phyloP scores from a whole-genome alignment of 2,329 filamentous ascomycete species.

The Microdochium trichocladiopsis region DNA sequence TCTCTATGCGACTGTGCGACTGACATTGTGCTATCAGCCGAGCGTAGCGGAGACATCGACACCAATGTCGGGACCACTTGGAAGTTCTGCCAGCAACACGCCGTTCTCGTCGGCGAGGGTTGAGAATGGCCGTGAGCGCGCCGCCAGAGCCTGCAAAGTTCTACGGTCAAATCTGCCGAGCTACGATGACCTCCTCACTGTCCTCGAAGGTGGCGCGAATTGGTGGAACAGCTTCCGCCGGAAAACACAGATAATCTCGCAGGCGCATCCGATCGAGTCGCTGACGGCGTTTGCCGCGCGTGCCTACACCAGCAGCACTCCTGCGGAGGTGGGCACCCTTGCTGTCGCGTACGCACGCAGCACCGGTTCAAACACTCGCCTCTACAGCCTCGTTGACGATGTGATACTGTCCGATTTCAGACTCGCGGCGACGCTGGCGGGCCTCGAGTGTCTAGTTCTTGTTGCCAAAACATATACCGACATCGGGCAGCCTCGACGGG shows the following conservation, averaged over 20 bases:
- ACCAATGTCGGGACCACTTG: background rate
- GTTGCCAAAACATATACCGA: slow-evolving; percentile 34
- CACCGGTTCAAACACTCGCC: slow-evolving; percentile 21
- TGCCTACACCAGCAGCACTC: slow-evolving; percentile 24
- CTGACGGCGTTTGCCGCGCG: slow-evolving; percentile 26
- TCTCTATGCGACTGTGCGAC: background rate
- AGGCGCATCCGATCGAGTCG: slow-evolving; percentile 14
- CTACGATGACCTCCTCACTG: slow-evolving; percentile 9
- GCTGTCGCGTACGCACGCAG: slow-evolving; percentile 26
- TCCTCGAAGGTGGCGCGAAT: background rate
- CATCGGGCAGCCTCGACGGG: slow-evolving; percentile 32
- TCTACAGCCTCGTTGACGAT: slow-evolving; percentile 28
- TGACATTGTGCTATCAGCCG: background rate
- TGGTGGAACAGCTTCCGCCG: background rate
- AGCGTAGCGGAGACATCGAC: background rate
- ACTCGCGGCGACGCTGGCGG: slow-evolving; percentile 29
- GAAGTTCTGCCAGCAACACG: background rate
- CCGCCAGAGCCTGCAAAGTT: slow-evolving; percentile 3
- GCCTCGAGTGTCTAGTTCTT: slow-evolving; percentile 33
- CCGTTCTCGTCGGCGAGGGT: background rate
- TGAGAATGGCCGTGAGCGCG: background rate
- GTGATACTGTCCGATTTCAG: slow-evolving; percentile 32
- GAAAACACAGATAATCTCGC: background rate
- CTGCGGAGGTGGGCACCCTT: slow-evolving; percentile 29
- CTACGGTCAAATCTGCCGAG: slow-evolving; percentile 9